Conservation (phyloP, 495 filamentous ascomycete genomes). For the Hypomontagnella submonticulosa region DNA sequence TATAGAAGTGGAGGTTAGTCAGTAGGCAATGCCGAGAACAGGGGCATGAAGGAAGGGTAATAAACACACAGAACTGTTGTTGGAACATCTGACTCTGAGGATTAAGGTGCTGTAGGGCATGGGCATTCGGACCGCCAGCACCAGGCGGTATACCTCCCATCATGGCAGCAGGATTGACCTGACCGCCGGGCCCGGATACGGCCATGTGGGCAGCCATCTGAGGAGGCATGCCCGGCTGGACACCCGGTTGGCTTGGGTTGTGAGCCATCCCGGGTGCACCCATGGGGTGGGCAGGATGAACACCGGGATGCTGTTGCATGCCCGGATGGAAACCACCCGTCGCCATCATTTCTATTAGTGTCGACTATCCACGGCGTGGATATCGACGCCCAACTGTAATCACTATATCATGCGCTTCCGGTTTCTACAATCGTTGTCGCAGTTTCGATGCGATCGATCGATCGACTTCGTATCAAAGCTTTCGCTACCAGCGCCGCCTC, state of each 20-base stretch:
- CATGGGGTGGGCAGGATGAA: constrained; percentile 83
- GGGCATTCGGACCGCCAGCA: constrained; percentile 73
- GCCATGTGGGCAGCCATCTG: constrained; percentile 78
- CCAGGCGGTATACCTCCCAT: constrained; percentile 85
- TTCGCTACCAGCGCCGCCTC: constrained; percentile 11
- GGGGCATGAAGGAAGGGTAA: not conserved
- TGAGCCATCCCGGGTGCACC: constrained; percentile 64
- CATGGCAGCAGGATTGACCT: constrained; percentile 81
- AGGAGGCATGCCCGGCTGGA: constrained; percentile 75
- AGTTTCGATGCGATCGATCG: constrained; percentile 29
- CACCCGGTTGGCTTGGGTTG: constrained; percentile 75
- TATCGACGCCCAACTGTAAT: constrained; percentile 53
- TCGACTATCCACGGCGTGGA: constrained; percentile 64
- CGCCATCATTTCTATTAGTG: constrained; percentile 68
- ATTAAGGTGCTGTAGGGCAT: constrained; percentile 82
- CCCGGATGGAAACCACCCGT: constrained; percentile 73
- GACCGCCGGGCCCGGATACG: constrained; percentile 82
- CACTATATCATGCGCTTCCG: constrained; percentile 59
- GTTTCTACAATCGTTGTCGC: constrained; percentile 13
- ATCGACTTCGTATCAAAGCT: constrained; percentile 9
- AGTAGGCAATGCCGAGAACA: constrained; percentile 9
- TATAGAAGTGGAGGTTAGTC: constrained; percentile 19
- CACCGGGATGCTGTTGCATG: constrained; percentile 77
- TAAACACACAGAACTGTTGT: constrained; percentile 45
- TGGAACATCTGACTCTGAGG: constrained; percentile 72